phyloP scores from a whole-genome alignment of 108 stramenopile species.

The Conticribra guillardii region DNA sequence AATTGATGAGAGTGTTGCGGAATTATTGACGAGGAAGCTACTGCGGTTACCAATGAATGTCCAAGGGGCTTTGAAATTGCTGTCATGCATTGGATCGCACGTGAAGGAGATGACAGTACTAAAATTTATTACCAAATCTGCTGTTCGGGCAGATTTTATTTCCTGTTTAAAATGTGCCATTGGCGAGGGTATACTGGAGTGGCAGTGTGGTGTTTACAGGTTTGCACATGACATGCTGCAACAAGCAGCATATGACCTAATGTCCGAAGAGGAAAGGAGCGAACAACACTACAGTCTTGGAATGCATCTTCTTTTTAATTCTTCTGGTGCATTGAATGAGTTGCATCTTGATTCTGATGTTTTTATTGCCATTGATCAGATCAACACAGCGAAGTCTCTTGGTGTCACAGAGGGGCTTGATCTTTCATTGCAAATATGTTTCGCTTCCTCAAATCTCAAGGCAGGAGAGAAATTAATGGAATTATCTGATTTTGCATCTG shows the following conservation, averaged over 20 bases:
- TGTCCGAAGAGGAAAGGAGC: background rate
- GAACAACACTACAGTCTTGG: background rate
- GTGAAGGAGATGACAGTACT: slow-evolving; percentile 11
- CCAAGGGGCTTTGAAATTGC: slow-evolving; percentile 5
- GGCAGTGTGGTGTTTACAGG: background rate
- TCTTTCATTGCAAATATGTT: background rate
- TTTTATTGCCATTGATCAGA: background rate
- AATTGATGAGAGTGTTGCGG: slow-evolving; percentile 10
- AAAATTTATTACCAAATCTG: background rate
- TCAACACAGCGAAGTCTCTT: background rate
- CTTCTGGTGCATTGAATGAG: background rate
- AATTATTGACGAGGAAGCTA: slow-evolving; percentile 15
- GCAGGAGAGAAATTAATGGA: background rate
- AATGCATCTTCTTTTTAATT: background rate
- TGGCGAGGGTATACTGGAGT: slow-evolving; percentile 11
- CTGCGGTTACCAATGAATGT: background rate
- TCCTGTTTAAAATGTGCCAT: slow-evolving; percentile 6
- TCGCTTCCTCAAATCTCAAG: background rate
- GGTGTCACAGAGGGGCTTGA: background rate
- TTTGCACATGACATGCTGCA: slow-evolving; percentile 26
- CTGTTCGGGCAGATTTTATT: background rate
- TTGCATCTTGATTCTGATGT: background rate
- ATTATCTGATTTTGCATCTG: background rate
- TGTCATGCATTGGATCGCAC: slow-evolving; percentile 22
- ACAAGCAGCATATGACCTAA: background rate